Percentiles rank a stretch among this genome's conserved stretches.
Evolutionary conservation across 768 basidiomycete species (phyloP).

Genomic region (Mycena alexandri): DNA sequence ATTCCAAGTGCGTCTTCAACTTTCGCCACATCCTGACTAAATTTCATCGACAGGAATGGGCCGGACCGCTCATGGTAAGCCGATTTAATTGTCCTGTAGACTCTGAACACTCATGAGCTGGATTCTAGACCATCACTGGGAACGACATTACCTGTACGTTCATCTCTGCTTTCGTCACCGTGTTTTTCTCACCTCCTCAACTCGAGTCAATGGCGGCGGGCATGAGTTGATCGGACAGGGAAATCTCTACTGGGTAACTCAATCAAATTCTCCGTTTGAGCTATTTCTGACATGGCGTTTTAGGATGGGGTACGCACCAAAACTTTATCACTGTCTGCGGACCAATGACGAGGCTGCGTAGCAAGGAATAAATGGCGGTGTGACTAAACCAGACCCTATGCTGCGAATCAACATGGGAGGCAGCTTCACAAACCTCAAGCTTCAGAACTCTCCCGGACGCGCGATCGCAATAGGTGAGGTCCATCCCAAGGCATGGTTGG

Average conservation of each 20-base stretch:
- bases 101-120: neutral
- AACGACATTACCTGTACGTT: slow-evolving; percentile 37
- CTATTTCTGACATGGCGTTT: neutral
- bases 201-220: slow-evolving; percentile 29
- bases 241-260: slow-evolving; percentile 31
- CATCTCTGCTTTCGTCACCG: neutral
- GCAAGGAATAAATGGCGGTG: slow-evolving; percentile 39
- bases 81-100: too few relatives aligned
- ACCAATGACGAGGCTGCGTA: neutral
- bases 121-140: slow-evolving; percentile 29
- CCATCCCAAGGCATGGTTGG: neutral
- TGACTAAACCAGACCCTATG: slow-evolving; percentile 35
- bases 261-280: too few relatives aligned
- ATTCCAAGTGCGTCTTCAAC: slow-evolving; percentile 9
- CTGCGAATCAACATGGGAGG: slow-evolving; percentile 42
- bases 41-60: slow-evolving; percentile 21
- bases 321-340: neutral
- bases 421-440: slow-evolving; percentile 35
- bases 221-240: slow-evolving; percentile 36
- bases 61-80: slow-evolving; percentile 35
- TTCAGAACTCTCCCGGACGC: slow-evolving; percentile 36
- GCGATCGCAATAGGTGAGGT: slow-evolving; percentile 27
- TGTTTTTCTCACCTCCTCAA: neutral
- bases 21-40: neutral
- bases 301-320: slow-evolving; percentile 31